These are phyloP conservation scores for Solanum pinnatisectum DNA, from an alignment of 257 asterid species.

Conservation along the genomic window DNA sequence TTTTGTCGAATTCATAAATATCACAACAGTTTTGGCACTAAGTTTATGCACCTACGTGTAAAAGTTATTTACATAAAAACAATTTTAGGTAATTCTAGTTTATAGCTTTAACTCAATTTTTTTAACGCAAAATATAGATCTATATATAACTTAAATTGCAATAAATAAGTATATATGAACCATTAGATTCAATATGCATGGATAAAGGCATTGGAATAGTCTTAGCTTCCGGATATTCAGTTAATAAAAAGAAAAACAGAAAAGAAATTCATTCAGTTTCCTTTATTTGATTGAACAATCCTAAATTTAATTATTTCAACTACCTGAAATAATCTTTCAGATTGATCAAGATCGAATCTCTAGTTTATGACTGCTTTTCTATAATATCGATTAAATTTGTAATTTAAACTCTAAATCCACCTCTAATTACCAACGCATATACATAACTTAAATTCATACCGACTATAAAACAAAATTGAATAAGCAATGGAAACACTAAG, in stretches of 20 bases:
- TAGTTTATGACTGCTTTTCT: too few relatives aligned
- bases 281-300: neutral
- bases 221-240: too few relatives aligned
- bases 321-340: too few relatives aligned
- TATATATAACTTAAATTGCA: neutral
- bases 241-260: too few relatives aligned
- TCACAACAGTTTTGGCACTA: rapidly evolving
- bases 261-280: too few relatives aligned
- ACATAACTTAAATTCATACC: neutral
- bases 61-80: neutral
- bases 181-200: neutral
- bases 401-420: too few relatives aligned
- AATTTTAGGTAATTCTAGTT: neutral
- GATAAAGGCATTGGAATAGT: too few relatives aligned
- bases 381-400: neutral
- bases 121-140: neutral
- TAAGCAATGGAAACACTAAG: neutral
- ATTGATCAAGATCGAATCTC: too few relatives aligned
- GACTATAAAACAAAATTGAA: neutral
- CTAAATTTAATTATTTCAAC: neutral
- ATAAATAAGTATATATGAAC: neutral
- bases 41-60: neutral
- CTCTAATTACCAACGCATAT: too few relatives aligned
- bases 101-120: neutral
- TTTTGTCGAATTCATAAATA: neutral